Evolutionary conservation across 176 grass and related monocot species (phyloP).

Genomic region (Oryza brachyantha): DNA sequence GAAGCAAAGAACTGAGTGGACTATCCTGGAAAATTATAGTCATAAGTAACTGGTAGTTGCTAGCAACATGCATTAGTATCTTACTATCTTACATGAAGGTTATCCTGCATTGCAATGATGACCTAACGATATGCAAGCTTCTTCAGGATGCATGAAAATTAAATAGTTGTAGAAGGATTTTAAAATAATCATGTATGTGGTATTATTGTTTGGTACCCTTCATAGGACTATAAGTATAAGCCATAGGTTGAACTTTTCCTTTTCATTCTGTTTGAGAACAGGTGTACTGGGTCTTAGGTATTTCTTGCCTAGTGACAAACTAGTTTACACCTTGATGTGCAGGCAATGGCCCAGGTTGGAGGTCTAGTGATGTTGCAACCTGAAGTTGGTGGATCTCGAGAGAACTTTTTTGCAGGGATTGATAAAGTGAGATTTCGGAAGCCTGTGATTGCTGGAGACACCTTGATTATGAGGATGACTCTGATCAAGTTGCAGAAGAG

Average conservation of each 20-base stretch:
- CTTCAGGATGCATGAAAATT: neutral
- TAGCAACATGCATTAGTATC: neutral
- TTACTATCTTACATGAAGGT: neutral
- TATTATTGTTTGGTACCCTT: neutral
- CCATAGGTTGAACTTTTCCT: neutral
- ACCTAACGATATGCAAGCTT: neutral
- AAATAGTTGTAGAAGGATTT: neutral
- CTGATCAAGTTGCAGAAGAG: slow-evolving; percentile 81
- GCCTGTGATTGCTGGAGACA: slow-evolving; percentile 91
- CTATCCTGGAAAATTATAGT: neutral
- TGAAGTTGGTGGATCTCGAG: slow-evolving; percentile 85
- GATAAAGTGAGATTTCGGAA: slow-evolving; percentile 92
- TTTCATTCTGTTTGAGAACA: neutral
- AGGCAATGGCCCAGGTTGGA: slow-evolving; percentile 97
- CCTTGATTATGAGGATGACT: slow-evolving; percentile 93
- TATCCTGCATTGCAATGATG: neutral
- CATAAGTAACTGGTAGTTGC: neutral
- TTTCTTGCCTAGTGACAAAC: neutral
- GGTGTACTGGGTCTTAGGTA: neutral
- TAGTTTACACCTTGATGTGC: slow-evolving; percentile 26
- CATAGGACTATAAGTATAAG: no score
- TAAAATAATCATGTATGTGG: neutral
- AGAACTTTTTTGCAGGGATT: slow-evolving; percentile 89
- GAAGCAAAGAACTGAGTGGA: slow-evolving; percentile 42
- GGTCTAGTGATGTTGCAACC: slow-evolving; percentile 92